A percentile compares a stretch with the other conserved stretches of the same genome.
These are phyloP conservation scores for Neocucurbitaria cava DNA, from an alignment of 2,329 filamentous ascomycete species.

Conservation along the genomic window DNA sequence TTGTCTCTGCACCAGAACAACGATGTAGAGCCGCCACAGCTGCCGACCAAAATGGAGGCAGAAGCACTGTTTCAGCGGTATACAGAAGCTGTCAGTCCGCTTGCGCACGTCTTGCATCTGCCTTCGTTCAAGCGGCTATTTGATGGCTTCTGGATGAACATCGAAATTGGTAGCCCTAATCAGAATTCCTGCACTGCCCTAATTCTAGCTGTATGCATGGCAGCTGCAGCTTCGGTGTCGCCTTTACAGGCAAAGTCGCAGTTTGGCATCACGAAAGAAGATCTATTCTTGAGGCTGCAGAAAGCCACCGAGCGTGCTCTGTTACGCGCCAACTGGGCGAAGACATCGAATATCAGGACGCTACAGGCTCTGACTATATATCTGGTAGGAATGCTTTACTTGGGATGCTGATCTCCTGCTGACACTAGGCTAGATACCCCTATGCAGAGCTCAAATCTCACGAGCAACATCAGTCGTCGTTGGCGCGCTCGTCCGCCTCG, in stretches of 20 bases:
- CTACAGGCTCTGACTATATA: slow-evolving; percentile 49
- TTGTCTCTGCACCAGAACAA: slow-evolving; percentile 34
- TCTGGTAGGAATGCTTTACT: slow-evolving; percentile 26
- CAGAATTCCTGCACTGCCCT: slow-evolving; percentile 48
- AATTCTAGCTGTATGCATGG: slow-evolving; percentile 47
- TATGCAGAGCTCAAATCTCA: slow-evolving; percentile 48
- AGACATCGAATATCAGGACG: slow-evolving; percentile 48
- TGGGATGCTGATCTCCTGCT: slow-evolving; percentile 1
- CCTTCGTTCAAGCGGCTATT: slow-evolving; percentile 48
- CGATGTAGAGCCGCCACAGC: slow-evolving; percentile 38
- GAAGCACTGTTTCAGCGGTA: slow-evolving; percentile 46
- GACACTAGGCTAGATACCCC: slow-evolving; percentile 37
- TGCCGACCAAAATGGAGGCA: slow-evolving; percentile 46
- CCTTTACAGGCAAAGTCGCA: slow-evolving; percentile 48
- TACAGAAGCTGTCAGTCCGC: slow-evolving; percentile 44
- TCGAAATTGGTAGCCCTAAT: slow-evolving; percentile 45
- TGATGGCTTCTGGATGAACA: slow-evolving; percentile 47
- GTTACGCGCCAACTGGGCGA: slow-evolving; percentile 47
- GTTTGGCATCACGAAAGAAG: slow-evolving; percentile 48
- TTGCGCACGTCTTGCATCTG: slow-evolving; percentile 48
- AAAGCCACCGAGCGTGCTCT: slow-evolving; percentile 47
- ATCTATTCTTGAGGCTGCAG: slow-evolving; percentile 44
- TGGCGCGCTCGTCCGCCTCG: slow-evolving; percentile 46
- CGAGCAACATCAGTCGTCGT: slow-evolving; percentile 48
- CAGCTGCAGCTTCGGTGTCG: slow-evolving; percentile 46